A percentile compares a stretch with the other conserved stretches of the same genome.
These are phyloP conservation scores for Kwoniella botswanensis DNA, from an alignment of 768 basidiomycete genomes.

Conservation along the genomic window DNA sequence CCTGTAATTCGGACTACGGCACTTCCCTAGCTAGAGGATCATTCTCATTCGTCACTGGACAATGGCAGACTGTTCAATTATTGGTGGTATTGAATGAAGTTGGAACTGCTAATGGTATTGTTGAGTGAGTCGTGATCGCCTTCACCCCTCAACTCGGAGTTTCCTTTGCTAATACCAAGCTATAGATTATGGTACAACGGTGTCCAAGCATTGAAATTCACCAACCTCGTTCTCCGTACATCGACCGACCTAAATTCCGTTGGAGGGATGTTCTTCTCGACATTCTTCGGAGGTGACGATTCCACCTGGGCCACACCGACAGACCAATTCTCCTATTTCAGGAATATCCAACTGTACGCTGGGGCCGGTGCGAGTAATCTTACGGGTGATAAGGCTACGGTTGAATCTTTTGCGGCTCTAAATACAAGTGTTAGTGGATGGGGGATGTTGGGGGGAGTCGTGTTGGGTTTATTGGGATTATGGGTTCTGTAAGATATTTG, in stretches of 20 bases:
- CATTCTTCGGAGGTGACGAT: conserved; percentile 82
- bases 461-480: conserved; percentile 7
- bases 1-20: conserved; percentile 59
- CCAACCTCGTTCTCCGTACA: conserved; percentile 70
- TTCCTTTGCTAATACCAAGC: neutral
- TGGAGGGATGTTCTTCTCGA: conserved; percentile 82
- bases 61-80: conserved; percentile 64
- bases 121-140: conserved; percentile 62
- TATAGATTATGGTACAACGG: conserved; percentile 64
- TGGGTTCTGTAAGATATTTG: neutral
- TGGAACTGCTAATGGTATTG: conserved; percentile 73
- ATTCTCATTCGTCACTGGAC: conserved; percentile 56
- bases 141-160: neutral
- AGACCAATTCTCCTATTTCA: conserved; percentile 74
- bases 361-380: conserved; percentile 35
- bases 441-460: neutral
- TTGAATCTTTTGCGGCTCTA: neutral
- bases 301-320: conserved; percentile 72
- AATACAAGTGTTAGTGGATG: neutral
- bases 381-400: conserved; percentile 25
- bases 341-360: conserved; percentile 64
- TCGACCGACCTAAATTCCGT: conserved; percentile 62
- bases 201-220: conserved; percentile 66
- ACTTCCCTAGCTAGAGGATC: conserved; percentile 54
- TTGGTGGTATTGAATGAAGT: conserved; percentile 76